Evolutionary conservation across 108 stramenopile genomes (phyloP), one percentile per base, ranked within the genome.

Genomic region (Conticribra weissflogii): DNA sequence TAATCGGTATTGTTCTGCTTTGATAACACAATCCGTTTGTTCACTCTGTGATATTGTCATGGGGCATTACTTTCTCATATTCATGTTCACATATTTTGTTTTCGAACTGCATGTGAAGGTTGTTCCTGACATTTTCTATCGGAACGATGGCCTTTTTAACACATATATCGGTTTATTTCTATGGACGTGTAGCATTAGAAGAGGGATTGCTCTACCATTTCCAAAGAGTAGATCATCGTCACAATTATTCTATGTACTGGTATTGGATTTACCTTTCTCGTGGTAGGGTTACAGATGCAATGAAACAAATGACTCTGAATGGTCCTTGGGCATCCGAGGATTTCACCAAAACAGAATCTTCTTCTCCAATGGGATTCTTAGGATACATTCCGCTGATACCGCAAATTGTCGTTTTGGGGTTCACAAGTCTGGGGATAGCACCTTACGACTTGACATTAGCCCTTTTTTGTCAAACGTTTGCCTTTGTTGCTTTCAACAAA

Each of bases 401-500:
- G 36, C 96, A 97, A 70, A 65, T 70, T 14, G 50, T 95, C 3
- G 74, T 97, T 30, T 66, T 96, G 25, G 81, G 90, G 1, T 86
- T 76, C 51, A 66, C 81, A 18, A 88, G 92, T 66, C 59, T 95
- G 30, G 84, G 82, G 14, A 61, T 94, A 55, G 89, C 89, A 49
- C 93, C 89, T 3, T 58, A 65, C 19, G 76, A 95, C 66, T 66
- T 97, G 34, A 74, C 81, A 9, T 66, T 96, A 55, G 87, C 90
- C 19, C 49, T 97, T 2, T 91, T 96, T 59, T 60, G 94, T 18
- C 97, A 97, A 72, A 98, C 98, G 21, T 88, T 95, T 71, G 61
- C 93, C 7, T 99, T 99, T 81, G 99, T 99, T 19, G 87, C 96
- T 7, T 92, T 94, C 84, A 99, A 99, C 83, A 98, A 98, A 69